Base-by-base conservation (phyloP, 164 flowering plant species). In the Houttuynia cordata region DNA sequence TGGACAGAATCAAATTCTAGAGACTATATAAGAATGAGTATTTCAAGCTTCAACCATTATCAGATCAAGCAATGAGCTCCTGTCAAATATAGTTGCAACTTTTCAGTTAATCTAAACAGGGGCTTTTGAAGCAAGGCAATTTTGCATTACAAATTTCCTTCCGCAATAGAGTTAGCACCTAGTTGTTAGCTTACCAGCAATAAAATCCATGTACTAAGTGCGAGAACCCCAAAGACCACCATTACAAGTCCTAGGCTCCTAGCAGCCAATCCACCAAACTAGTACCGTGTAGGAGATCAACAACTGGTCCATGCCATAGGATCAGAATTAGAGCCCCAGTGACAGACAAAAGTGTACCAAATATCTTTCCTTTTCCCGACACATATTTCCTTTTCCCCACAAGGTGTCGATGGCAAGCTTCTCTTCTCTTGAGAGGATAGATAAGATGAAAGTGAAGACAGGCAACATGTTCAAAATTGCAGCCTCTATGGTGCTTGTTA, bases 121-220 rank as follows among this genome's bases (percentile, higher is more conserved):
- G 6, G 37, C 37, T 30, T 30, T 30, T 30, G 4, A 30, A 30
- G 37, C 4, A 30, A 2, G 37, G 20, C 9, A 19, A 24, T 15
- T 25, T 25, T 18, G 37, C 18, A 7, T 37, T 17, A 24, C 8
- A 30, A 30, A 30, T 30, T 30, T 30, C 37, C 37, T 30, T 30
- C 12, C 9, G 17, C 7, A 25, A 57, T 10, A 24, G n/a, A 57
- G 12, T 17, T 24, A 18, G 41, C 8, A 37, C 9, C 1, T 10
- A 25, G 30, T 24, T 18, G 14, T 58, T 10, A 39, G 10, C 69
- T 65, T 41, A 70, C 73, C 69, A 65, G 66, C 73, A 70, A 61
- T 41, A 70, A 39, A 41, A 70, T 70, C 73, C 73, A 70, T 42
- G 66, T 45, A 53, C 73, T 65, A 47, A 66, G 66, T 9, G 69